Evolutionary conservation across 2,329 filamentous ascomycete genomes (phyloP).

Genomic region (Tolypocladium cylindrosporum): DNA sequence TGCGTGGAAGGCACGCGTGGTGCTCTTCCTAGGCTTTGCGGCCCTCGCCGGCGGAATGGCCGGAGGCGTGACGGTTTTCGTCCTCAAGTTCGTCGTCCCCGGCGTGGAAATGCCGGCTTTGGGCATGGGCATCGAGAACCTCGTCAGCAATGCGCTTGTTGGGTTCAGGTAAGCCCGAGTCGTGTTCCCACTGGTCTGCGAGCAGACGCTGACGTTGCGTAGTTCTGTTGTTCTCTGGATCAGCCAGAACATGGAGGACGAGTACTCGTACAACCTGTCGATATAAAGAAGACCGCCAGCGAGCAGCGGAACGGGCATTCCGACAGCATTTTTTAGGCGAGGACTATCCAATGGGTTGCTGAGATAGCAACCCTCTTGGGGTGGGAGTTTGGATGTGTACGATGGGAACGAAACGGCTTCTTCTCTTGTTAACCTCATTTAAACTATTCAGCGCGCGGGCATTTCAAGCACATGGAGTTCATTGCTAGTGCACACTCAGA

Average conservation of each 20-base stretch:
- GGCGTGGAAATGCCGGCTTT: slow-evolving; percentile 49
- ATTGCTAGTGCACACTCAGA: neutral
- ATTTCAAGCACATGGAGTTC: neutral
- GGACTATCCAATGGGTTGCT: neutral
- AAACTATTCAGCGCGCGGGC: neutral
- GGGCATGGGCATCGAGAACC: slow-evolving; percentile 55
- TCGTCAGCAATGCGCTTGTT: slow-evolving; percentile 55
- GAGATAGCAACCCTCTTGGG: neutral
- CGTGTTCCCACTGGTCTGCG: neutral
- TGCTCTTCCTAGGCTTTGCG: slow-evolving; percentile 58
- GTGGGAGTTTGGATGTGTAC: neutral
- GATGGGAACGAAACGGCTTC: neutral
- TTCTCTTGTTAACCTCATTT: neutral
- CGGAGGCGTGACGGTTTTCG: slow-evolving; percentile 57
- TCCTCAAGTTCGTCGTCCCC: slow-evolving; percentile 53
- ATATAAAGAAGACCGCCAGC: slow-evolving; percentile 18
- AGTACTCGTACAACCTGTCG: slow-evolving; percentile 59
- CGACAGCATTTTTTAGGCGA: neutral
- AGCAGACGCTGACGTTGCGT: slow-evolving; percentile 6
- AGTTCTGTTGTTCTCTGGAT: slow-evolving; percentile 58
- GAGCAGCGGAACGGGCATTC: neutral
- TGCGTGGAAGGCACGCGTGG: slow-evolving; percentile 59
- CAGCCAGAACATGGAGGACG: slow-evolving; percentile 64
- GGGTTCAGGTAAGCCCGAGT: slow-evolving; percentile 40
- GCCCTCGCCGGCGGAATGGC: slow-evolving; percentile 58